Percentiles rank a stretch among this genome's conserved stretches.
Conservation (phyloP, 202 grass and related monocot species). For the Brachypodium distachyon region DNA sequence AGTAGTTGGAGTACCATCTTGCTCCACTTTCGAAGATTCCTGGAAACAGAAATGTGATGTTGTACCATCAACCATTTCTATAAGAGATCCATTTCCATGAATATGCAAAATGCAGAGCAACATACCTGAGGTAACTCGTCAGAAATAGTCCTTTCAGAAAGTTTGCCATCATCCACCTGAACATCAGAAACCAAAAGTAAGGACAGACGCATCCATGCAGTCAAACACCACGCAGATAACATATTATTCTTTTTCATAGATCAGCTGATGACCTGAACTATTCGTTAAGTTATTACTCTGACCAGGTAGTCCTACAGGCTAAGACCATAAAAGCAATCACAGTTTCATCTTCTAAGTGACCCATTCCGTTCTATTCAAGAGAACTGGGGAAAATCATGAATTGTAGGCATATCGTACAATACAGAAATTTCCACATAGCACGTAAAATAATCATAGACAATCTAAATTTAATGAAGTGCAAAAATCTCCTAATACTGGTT, state of each 20-base stretch:
- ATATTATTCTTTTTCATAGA: background rate
- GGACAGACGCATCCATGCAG: background rate
- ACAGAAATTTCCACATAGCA: background rate
- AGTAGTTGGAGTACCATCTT: conserved; percentile 33
- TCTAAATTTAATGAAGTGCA: conserved; percentile 2
- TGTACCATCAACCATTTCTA: conserved; percentile 3
- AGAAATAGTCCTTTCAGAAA: conserved; percentile 77
- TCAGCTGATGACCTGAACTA: background rate
- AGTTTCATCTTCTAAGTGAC: conserved; percentile 11
- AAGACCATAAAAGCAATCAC: conserved; percentile 31
- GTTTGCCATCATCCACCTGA: conserved; percentile 78
- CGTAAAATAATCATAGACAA: background rate
- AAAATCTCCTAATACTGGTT: background rate
- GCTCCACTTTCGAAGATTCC: conserved; percentile 39
- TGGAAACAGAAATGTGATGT: conserved; percentile 13
- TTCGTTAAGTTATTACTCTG: background rate
- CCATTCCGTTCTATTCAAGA: background rate
- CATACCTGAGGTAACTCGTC: conserved; percentile 64
- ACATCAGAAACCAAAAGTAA: conserved; percentile 18
- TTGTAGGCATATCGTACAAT: background rate
- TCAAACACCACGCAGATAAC: background rate
- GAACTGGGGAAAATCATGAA: background rate
- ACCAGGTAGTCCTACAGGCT: background rate
- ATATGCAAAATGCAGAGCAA: background rate
- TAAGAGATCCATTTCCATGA: background rate